Conservation (phyloP, 2,329 filamentous ascomycete genomes). For the Alternaria brassicae region DNA sequence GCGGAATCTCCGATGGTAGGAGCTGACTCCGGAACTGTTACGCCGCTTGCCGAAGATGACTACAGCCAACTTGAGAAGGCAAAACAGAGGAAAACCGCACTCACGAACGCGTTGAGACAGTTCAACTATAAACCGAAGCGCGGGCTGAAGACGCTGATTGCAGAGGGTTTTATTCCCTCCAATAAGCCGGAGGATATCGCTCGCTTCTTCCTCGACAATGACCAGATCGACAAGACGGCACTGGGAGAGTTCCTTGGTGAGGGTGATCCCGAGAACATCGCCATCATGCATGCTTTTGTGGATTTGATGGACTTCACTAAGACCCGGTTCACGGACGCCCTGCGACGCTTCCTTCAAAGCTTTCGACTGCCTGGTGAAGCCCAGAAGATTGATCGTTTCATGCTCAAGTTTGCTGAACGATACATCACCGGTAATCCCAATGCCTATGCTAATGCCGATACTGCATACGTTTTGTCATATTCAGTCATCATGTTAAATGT, state of each 20-base stretch:
- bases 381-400: conserved; percentile 99
- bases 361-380: conserved; percentile 95
- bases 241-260: conserved; percentile 95
- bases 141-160: conserved; percentile 82
- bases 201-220: conserved; percentile 78
- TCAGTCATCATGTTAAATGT: conserved; percentile 97
- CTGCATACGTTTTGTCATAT: conserved; percentile 93
- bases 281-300: conserved; percentile 98
- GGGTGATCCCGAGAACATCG: conserved; percentile 89
- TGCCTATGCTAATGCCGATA: conserved; percentile 97
- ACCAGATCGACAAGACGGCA: conserved; percentile 86
- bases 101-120: conserved; percentile 84
- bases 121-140: conserved; percentile 99
- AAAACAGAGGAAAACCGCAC: conserved; percentile 90
- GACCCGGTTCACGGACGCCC: conserved; percentile 88
- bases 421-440: conserved; percentile 96
- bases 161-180: conserved; percentile 86
- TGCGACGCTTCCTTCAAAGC: conserved; percentile 89
- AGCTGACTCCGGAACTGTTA: conserved; percentile 56
- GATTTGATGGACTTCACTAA: conserved; percentile 93
- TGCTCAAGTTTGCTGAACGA: conserved; percentile 97
- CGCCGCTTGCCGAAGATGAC: conserved; percentile 75
- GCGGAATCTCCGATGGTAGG: conserved; percentile 67
- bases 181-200: conserved; percentile 83
- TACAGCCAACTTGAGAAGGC: conserved; percentile 93